These are phyloP conservation scores for Cryptosporidium sp. DNA, from an alignment of 169 alveolate species.

Conservation along the genomic window DNA sequence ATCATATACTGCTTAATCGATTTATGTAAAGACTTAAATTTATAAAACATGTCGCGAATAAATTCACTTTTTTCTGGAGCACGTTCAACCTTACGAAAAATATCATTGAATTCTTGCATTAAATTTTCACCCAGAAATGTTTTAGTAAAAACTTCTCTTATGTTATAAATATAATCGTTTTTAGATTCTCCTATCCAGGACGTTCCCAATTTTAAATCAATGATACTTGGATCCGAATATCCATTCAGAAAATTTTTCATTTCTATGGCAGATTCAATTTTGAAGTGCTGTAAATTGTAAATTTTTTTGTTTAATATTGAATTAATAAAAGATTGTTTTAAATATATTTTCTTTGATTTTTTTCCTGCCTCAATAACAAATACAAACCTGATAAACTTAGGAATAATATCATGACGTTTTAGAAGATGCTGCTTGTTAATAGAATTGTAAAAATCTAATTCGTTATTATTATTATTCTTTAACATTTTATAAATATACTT, in stretches of 20 bases:
- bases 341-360: background rate
- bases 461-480: conserved; percentile 19
- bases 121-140: background rate
- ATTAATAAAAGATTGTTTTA: background rate
- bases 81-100: background rate
- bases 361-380: background rate
- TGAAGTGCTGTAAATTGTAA: background rate
- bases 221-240: background rate
- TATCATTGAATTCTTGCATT: background rate
- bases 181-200: conserved; percentile 65
- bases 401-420: conserved; percentile 13
- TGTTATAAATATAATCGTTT: background rate
- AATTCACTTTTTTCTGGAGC: conserved; percentile 5
- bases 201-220: conserved; percentile 42
- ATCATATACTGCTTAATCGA: conserved; percentile 29
- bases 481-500: conserved; percentile 26
- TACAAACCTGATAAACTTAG: conserved; percentile 19
- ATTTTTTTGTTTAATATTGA: background rate
- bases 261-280: background rate
- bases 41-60: background rate
- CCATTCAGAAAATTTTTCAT: conserved; percentile 35
- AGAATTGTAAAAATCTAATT: conserved; percentile 24
- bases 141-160: background rate
- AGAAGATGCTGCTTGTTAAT: background rate
- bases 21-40: background rate